Base-by-base conservation (phyloP, 345 rosid genomes). In the Brassica incana region DNA sequence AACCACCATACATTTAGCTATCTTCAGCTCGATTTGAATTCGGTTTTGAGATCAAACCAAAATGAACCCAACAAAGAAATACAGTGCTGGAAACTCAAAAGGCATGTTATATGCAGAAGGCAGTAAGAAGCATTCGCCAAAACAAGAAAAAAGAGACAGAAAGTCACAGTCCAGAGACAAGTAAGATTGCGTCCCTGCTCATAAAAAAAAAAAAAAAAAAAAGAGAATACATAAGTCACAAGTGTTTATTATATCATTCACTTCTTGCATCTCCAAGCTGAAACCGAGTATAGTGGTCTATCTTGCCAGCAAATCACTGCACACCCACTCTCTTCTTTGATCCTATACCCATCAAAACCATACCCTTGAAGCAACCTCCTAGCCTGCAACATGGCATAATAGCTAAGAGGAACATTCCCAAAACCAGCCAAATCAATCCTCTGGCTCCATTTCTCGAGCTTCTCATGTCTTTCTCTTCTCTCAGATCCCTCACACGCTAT, bases 261-360 rank as follows among this genome's bases (percentile, higher is more conserved):
- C 82, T 89, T 94, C 86, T 92, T 87, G 86, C 89, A 85, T 74
- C 86, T 86, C 97, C 99, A 92, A 61, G 97, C 92, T 14, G 99
- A 95, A 50, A 92, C 83, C 0, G 97, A 90, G 78, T 85, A 95
- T 6, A 95, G 86, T 14, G 95, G 86, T 12, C 97, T 85, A 78
- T 92, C 97, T 56, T 95, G 95, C 99, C 99, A 92, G 85, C 95
- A 90, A 48, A 92, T 86, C 35, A 90, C 88, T 0, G 84, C 85
- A 30, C 92, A 85, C 2, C 97, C 97, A 16, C 84, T 91, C 69
- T 90, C 95, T 74, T 94, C 97, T 73, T 84, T 91, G 67, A 92
- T 87, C 68, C 81, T 89, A 70, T 90, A 92, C 3, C 95, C 94
- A 7, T 92, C 92, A 68, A 91, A 91, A 48, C 89, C 88, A 66